A percentile compares a stretch with the other conserved stretches of the same genome.
Conservation (phyloP, 1,284 basidiomycete species). For the Apiotrichum mycotoxinovorans region DNA sequence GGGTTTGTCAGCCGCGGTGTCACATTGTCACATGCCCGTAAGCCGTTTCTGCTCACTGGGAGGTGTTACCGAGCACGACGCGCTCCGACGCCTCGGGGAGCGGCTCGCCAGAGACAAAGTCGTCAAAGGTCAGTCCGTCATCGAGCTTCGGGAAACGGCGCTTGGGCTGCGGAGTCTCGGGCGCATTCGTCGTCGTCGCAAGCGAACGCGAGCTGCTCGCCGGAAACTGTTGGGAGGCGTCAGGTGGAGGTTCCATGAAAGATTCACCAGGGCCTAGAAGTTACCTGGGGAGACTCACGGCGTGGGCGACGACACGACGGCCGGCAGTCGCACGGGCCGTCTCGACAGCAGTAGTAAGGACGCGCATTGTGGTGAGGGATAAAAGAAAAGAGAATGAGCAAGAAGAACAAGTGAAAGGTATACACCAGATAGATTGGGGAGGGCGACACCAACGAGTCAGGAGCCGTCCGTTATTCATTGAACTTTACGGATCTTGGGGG, state of each 20-base stretch:
- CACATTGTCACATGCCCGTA: not conserved
- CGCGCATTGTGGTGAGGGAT: slow-evolving; percentile 7
- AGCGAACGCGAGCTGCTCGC: slow-evolving; percentile 23
- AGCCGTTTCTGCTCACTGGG: slow-evolving; percentile 56
- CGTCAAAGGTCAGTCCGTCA: slow-evolving; percentile 73
- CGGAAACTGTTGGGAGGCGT: slow-evolving; percentile 7
- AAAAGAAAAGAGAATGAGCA: not conserved
- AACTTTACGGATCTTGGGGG: not conserved
- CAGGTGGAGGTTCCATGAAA: not conserved
- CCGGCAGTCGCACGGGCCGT: slow-evolving; percentile 2
- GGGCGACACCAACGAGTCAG: not conserved
- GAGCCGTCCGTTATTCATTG: not conserved
- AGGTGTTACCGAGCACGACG: slow-evolving; percentile 73
- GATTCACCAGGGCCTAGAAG: not conserved
- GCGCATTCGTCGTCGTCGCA: slow-evolving; percentile 28
- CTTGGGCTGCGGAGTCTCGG: slow-evolving; percentile 16
- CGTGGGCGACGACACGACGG: slow-evolving; percentile 5
- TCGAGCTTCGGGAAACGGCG: slow-evolving; percentile 54
- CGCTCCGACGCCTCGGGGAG: slow-evolving; percentile 53
- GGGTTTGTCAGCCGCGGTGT: not conserved
- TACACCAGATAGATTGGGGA: not conserved
- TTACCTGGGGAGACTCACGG: slow-evolving; percentile 1
- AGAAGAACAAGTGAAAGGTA: not conserved
- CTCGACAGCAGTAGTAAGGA: slow-evolving; percentile 5
- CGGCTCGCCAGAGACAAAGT: slow-evolving; percentile 69